These are phyloP conservation scores for Kurtzmaniella quercitrusa DNA, from an alignment of 1,139 yeast species.

Conservation along the genomic window DNA sequence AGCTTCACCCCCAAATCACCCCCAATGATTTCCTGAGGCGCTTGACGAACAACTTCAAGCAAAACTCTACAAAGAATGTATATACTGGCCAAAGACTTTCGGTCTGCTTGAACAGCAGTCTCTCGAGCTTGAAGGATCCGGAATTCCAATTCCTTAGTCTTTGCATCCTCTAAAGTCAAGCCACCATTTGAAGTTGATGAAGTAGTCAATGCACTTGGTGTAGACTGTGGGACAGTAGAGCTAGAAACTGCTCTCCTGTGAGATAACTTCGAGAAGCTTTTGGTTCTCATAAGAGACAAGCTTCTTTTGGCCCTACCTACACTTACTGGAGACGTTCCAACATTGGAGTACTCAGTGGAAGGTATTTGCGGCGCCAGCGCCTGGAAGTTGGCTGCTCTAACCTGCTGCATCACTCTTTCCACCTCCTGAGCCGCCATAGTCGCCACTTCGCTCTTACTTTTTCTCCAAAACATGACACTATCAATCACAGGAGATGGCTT, in stretches of 20 bases:
- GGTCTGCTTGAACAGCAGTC: constrained; percentile 77
- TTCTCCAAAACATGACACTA: constrained; percentile 97
- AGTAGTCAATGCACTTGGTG: background rate
- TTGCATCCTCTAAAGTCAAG: constrained; percentile 17
- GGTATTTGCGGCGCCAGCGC: background rate
- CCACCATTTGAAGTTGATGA: background rate
- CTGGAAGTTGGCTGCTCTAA: constrained; percentile 10
- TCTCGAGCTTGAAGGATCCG: constrained; percentile 58
- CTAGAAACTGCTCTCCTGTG: constrained; percentile 24
- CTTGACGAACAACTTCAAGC: constrained; percentile 88
- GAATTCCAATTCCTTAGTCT: constrained; percentile 9
- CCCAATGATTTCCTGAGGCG: constrained; percentile 67
- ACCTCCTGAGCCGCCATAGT: constrained; percentile 66
- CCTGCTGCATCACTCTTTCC: constrained; percentile 34
- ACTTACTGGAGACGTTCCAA: constrained; percentile 8
- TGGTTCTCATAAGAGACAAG: constrained; percentile 38
- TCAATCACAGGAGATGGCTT: constrained; percentile 96
- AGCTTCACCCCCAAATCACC: constrained; percentile 78
- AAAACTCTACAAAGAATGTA: constrained; percentile 89
- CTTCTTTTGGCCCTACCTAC: constrained; percentile 30
- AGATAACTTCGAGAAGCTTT: constrained; percentile 33
- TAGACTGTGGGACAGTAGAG: background rate
- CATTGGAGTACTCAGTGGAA: background rate
- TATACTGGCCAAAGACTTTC: constrained; percentile 82
- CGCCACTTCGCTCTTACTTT: constrained; percentile 81